Conservation (phyloP, 768 basidiomycete genomes). For the Lactarius deliciosus region DNA sequence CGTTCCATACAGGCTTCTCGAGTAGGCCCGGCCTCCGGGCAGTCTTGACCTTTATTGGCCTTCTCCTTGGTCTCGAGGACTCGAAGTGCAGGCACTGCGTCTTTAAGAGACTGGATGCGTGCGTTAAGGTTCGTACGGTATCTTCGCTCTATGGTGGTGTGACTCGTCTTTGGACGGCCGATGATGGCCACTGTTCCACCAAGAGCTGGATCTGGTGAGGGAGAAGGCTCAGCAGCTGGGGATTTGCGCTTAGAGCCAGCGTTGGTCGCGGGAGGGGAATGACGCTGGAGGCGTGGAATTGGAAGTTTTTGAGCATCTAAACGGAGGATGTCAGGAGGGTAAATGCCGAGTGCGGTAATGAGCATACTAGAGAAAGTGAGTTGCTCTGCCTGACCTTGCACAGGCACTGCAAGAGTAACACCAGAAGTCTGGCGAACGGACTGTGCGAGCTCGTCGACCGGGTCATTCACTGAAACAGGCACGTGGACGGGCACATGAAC, state of each 20-base stretch:
- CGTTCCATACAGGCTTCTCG: slow-evolving; percentile 34
- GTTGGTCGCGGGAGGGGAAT: slow-evolving; percentile 44
- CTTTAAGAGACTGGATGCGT: slow-evolving; percentile 75
- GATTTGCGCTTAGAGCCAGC: slow-evolving; percentile 27
- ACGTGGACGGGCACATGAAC: slow-evolving; percentile 35
- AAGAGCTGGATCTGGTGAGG: slow-evolving; percentile 24
- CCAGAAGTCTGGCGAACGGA: slow-evolving; percentile 40
- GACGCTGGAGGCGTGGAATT: slow-evolving; percentile 51
- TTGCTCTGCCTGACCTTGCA: slow-evolving; percentile 38
- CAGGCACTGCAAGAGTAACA: slow-evolving; percentile 41
- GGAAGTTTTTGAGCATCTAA: slow-evolving; percentile 41
- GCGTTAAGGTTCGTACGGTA: slow-evolving; percentile 89
- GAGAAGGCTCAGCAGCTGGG: slow-evolving; percentile 29
- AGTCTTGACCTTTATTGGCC: slow-evolving; percentile 33
- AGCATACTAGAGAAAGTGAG: slow-evolving; percentile 32
- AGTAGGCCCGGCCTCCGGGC: not conserved
- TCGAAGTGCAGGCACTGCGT: slow-evolving; percentile 80
- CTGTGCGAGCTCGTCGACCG: slow-evolving; percentile 40
- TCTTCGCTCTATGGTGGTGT: slow-evolving; percentile 85
- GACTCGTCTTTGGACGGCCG: slow-evolving; percentile 75
- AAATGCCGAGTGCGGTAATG: not conserved
- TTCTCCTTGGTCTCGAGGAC: slow-evolving; percentile 60
- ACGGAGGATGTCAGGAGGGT: not conserved
- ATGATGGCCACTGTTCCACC: slow-evolving; percentile 31
- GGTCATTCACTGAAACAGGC: slow-evolving; percentile 32